Evolutionary conservation across 148 eudicot genomes (phyloP), one percentile per base, ranked within the genome.

Genomic region (Persicaria maculosa): DNA sequence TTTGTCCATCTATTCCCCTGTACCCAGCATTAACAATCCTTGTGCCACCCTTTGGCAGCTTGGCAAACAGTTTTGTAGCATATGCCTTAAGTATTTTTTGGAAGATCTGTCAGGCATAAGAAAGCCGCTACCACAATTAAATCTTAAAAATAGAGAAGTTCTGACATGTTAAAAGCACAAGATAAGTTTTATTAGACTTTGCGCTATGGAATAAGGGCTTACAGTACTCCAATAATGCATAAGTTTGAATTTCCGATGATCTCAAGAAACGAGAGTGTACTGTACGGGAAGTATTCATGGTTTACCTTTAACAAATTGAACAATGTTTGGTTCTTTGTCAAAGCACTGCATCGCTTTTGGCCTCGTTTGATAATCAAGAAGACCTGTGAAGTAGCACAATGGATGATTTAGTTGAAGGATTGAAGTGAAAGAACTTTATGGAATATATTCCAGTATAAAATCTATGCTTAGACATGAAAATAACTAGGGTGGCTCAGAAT

Each of bases 1-100:
- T 94, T 75, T 94, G 97, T 71, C 98, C 98, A 86, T 94, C 98
- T 89, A 88, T 91, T 78, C 98, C 98, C 62, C n/a, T n/a, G 98
- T 94, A 74, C 97, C 97, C 98, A 47, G 98, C 98, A 75, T 97
- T 97, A 74, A 94, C 96, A 80, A 94, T 84, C 71, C 98, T 96
- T 78, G 92, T 82, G 47, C 98, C 98, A 52, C 97, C 97, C 80
- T 88, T 94, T 9, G 98, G 98, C 79, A 94, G 86, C 78, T 82
- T 88, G 43, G 79, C 82, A 76, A 88, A 94, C 74, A 94, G 88
- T n/a, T 87, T 91, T 94, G 96, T 90, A 16, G 98, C 98, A 90
- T 94, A 94, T 71, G 93, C 91, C 84, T 88, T 94, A 64, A 94
- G 96, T 78, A 90, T 84, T 86, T 86, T 90, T 86, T 90, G 96